A percentile compares a stretch with the other conserved stretches of the same genome.
Conservation (phyloP, 2,329 filamentous ascomycete genomes). For the Talaromyces sp. region DNA sequence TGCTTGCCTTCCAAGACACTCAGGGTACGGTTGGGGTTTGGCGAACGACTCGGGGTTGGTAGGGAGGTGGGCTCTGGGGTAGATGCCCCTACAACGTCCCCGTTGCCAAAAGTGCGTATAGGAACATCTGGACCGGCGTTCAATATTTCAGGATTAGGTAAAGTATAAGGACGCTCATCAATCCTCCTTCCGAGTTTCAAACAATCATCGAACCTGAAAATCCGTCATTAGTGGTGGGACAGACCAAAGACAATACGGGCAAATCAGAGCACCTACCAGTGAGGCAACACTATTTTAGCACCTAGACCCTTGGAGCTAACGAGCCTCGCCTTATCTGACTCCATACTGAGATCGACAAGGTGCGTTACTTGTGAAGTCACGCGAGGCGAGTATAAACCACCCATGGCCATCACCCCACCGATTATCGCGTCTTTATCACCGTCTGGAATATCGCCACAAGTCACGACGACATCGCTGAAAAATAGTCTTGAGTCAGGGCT, state of each 20-base stretch:
- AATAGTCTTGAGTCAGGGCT: slow-evolving; percentile 89
- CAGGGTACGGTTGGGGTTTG: slow-evolving; percentile 46
- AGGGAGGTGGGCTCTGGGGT: slow-evolving; percentile 45
- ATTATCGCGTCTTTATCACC: slow-evolving; percentile 89
- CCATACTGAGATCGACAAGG: slow-evolving; percentile 73
- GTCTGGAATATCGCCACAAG: slow-evolving; percentile 75
- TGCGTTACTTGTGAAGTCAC: slow-evolving; percentile 76
- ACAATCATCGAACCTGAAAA: slow-evolving; percentile 87
- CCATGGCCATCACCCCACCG: slow-evolving; percentile 82
- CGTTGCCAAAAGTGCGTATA: slow-evolving; percentile 53
- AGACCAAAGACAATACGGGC: not conserved
- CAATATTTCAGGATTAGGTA: slow-evolving; percentile 85
- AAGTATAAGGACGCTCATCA: slow-evolving; percentile 75
- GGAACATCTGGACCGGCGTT: slow-evolving; percentile 52
- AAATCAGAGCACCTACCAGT: slow-evolving; percentile 61
- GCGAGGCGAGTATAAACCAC: slow-evolving; percentile 70
- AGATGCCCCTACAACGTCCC: slow-evolving; percentile 63
- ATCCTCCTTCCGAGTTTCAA: slow-evolving; percentile 88
- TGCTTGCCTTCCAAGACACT: slow-evolving; percentile 71
- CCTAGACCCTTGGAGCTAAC: slow-evolving; percentile 61
- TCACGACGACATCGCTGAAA: slow-evolving; percentile 76
- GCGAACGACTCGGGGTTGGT: slow-evolving; percentile 26
- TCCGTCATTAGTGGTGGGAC: not conserved
- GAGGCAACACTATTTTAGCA: slow-evolving; percentile 81
- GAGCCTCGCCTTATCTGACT: slow-evolving; percentile 59